Evolutionary conservation across 1,284 basidiomycete species (phyloP).

Genomic region (Leucoagaricus sp.): DNA sequence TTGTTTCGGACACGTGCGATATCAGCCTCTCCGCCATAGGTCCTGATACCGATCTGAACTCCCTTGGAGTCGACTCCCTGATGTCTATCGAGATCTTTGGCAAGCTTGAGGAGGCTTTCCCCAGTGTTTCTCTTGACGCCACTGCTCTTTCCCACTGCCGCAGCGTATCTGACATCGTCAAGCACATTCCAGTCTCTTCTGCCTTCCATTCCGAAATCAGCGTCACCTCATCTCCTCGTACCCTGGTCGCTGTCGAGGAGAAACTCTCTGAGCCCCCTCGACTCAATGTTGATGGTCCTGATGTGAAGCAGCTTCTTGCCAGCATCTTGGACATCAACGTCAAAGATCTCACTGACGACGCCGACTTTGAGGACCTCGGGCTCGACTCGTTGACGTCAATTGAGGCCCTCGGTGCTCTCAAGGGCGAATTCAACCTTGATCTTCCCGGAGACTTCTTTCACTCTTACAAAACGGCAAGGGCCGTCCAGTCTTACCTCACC

Average conservation of each 20-base stretch:
- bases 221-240: slow-evolving; percentile 5
- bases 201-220: not conserved
- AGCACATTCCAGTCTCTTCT: not conserved
- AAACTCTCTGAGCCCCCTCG: not conserved
- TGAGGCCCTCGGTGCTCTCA: slow-evolving; percentile 52
- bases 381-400: slow-evolving; percentile 68
- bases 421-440: slow-evolving; percentile 37
- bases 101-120: slow-evolving; percentile 14
- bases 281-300: not conserved
- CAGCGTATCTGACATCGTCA: slow-evolving; percentile 12
- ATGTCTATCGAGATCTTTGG: slow-evolving; percentile 55
- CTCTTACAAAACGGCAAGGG: slow-evolving; percentile 12
- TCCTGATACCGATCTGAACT: slow-evolving; percentile 45
- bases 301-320: slow-evolving; percentile 15
- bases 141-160: slow-evolving; percentile 9
- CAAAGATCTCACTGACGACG: slow-evolving; percentile 37
- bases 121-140: slow-evolving; percentile 5
- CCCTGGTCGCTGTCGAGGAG: slow-evolving; percentile 7
- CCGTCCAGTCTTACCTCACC: slow-evolving; percentile 13
- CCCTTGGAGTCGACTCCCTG: slow-evolving; percentile 62
- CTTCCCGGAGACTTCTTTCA: slow-evolving; percentile 44
- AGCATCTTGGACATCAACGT: slow-evolving; percentile 10
- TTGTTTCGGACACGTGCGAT: slow-evolving; percentile 10
- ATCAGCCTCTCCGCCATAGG: slow-evolving; percentile 27
- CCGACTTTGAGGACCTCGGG: slow-evolving; percentile 50